Conservation (phyloP, 2,329 filamentous ascomycete genomes). For the Aschersonia sp. region DNA sequence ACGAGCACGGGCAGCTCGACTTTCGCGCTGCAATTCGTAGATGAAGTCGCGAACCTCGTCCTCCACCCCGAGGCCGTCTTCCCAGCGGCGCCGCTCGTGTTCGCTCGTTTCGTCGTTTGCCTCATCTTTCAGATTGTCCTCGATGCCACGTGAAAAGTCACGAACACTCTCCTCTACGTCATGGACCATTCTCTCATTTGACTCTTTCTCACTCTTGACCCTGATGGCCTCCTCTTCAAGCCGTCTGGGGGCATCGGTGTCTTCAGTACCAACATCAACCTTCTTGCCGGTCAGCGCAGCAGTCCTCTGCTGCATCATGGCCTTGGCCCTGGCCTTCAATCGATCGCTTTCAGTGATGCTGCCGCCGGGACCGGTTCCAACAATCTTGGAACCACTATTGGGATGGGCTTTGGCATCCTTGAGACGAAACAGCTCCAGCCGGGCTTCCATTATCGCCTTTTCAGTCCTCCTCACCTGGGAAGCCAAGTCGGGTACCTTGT, state of each 20-base stretch:
- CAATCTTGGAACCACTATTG: slow-evolving; percentile 61
- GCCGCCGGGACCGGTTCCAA: slow-evolving; percentile 87
- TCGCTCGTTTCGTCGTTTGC: slow-evolving; percentile 62
- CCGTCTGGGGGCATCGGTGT: slow-evolving; percentile 65
- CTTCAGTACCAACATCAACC: slow-evolving; percentile 51
- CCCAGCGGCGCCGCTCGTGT: slow-evolving; percentile 87
- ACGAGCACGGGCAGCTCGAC: slow-evolving; percentile 57
- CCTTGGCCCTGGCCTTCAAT: slow-evolving; percentile 85
- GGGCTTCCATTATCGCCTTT: slow-evolving; percentile 81
- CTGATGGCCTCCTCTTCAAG: slow-evolving; percentile 78
- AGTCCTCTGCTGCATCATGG: slow-evolving; percentile 97
- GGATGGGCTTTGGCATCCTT: slow-evolving; percentile 89
- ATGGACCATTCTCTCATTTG: slow-evolving; percentile 89
- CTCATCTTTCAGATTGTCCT: slow-evolving; percentile 76
- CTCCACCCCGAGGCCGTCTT: slow-evolving; percentile 89
- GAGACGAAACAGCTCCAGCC: slow-evolving; percentile 81
- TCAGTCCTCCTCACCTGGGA: slow-evolving; percentile 86
- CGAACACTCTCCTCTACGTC: slow-evolving; percentile 94
- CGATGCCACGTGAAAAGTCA: slow-evolving; percentile 72
- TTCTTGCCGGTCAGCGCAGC: slow-evolving; percentile 84
- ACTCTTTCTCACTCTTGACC: slow-evolving; percentile 72
- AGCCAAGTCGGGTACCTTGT: slow-evolving; percentile 81
- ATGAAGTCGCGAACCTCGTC: slow-evolving; percentile 97
- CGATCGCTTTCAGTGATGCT: slow-evolving; percentile 84
- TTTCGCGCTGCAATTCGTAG: slow-evolving; percentile 82